A percentile compares a stretch with the other conserved stretches of the same genome.
phyloP scores from a whole-genome alignment of 345 rosid genomes.

The Raphanus raphanistrum region DNA sequence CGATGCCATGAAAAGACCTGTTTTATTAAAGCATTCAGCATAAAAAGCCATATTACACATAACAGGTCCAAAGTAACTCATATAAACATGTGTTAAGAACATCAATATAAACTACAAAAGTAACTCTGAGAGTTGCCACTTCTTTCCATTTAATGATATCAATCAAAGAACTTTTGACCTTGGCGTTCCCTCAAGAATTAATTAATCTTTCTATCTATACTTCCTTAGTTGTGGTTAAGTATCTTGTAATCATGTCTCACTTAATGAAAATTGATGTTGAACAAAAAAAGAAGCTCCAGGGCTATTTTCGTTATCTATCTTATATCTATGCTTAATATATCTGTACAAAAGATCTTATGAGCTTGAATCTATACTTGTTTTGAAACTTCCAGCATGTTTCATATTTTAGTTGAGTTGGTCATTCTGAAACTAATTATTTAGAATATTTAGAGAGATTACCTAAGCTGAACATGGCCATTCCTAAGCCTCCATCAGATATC shows the following conservation, averaged over 20 bases:
- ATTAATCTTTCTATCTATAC: background rate
- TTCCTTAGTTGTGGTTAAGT: no score
- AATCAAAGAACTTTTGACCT: background rate
- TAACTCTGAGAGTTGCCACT: background rate
- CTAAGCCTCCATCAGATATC: conserved; percentile 83
- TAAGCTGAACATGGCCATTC: conserved; percentile 97
- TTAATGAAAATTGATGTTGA: no score
- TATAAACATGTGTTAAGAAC: background rate
- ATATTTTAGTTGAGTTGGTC: background rate
- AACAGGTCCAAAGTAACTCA: background rate
- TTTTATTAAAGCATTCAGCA: background rate
- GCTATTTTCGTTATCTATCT: background rate
- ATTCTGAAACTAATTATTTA: background rate
- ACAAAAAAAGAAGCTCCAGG: no score
- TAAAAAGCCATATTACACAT: background rate
- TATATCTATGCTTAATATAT: background rate
- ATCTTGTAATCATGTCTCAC: no score
- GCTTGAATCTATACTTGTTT: background rate
- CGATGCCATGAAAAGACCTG: conserved; percentile 90
- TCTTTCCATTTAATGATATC: background rate
- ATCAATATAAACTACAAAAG: background rate
- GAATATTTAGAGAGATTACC: conserved; percentile 41
- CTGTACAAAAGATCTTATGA: background rate
- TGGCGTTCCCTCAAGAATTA: background rate
- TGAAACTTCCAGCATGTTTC: background rate